Conservation (phyloP, 805 yeast genomes). For the Teunomyces pallodes region DNA sequence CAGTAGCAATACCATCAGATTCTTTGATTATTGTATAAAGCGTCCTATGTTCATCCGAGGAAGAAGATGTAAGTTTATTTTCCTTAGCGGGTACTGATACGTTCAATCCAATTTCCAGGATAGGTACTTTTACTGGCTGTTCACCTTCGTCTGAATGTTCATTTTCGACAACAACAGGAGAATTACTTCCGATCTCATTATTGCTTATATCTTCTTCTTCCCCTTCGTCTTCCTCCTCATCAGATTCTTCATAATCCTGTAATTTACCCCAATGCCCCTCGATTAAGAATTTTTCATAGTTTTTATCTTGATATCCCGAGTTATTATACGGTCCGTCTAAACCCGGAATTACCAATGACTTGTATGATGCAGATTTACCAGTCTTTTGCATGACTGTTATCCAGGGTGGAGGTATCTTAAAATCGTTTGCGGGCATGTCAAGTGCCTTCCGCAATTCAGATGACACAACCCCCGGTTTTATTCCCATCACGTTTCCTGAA, state of each 20-base stretch:
- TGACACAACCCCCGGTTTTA: constrained; percentile 71
- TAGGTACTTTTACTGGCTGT: constrained; percentile 8
- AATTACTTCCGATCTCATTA: constrained; percentile 30
- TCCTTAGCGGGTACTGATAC: background rate
- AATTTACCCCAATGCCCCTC: constrained; percentile 35
- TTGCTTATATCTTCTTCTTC: constrained; percentile 28
- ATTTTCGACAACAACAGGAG: constrained; percentile 56
- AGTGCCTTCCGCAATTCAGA: constrained; percentile 61
- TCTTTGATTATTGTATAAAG: constrained; percentile 24
- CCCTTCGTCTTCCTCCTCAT: constrained; percentile 55
- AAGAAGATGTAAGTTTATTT: background rate
- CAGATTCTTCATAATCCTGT: constrained; percentile 32
- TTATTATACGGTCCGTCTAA: constrained; percentile 36
- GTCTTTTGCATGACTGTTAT: constrained; percentile 58
- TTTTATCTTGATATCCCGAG: constrained; percentile 28
- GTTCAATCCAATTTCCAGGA: constrained; percentile 11
- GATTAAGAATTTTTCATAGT: constrained; percentile 6
- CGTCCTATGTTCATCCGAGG: constrained; percentile 4
- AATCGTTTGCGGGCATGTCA: constrained; percentile 53
- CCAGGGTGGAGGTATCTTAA: constrained; percentile 72
- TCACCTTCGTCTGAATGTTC: constrained; percentile 43
- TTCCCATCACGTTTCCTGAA: constrained; percentile 29
- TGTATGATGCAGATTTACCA: constrained; percentile 86
- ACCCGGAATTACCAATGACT: constrained; percentile 56
- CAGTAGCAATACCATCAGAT: constrained; percentile 9